Percentiles rank a stretch among this genome's conserved stretches.
These are phyloP conservation scores for Tolypocladium album DNA, from an alignment of 2,329 filamentous ascomycete species.

Conservation along the genomic window DNA sequence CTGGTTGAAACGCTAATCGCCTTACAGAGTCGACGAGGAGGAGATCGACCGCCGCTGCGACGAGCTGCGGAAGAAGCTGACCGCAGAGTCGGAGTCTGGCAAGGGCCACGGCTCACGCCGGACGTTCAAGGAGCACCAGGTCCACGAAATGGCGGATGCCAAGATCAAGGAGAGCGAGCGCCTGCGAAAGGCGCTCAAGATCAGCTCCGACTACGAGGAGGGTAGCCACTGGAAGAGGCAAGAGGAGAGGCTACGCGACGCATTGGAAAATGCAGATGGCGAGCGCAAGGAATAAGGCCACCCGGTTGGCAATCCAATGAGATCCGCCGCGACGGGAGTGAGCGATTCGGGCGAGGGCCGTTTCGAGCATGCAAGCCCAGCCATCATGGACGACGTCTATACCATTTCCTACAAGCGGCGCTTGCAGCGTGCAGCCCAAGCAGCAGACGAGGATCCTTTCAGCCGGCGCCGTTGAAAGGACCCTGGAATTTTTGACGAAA, in stretches of 20 bases:
- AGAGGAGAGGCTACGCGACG: slow-evolving; percentile 53
- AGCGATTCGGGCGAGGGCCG: background rate
- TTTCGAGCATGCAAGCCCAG: background rate
- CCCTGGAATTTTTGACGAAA: too few relatives aligned
- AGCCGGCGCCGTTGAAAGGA: background rate
- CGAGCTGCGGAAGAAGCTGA: slow-evolving; percentile 28
- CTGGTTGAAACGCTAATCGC: slow-evolving; percentile 2
- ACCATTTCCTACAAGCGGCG: background rate
- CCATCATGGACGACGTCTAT: too few relatives aligned
- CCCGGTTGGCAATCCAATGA: background rate
- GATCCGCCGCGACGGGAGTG: background rate
- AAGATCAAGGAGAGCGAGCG: slow-evolving; percentile 95
- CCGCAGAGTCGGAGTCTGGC: slow-evolving; percentile 24
- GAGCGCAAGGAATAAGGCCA: slow-evolving; percentile 8
- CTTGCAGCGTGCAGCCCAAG: background rate
- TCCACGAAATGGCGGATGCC: slow-evolving; percentile 90
- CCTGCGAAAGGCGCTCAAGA: slow-evolving; percentile 75
- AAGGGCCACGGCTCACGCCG: slow-evolving; percentile 24
- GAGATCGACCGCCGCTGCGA: slow-evolving; percentile 65
- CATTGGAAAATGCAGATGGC: slow-evolving; percentile 27
- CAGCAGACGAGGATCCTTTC: background rate
- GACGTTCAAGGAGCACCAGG: slow-evolving; percentile 79
- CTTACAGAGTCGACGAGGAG: slow-evolving; percentile 63
- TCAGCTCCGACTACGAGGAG: slow-evolving; percentile 76
- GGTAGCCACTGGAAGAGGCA: slow-evolving; percentile 78